phyloP scores from a whole-genome alignment of 257 asterid species.

The Petunia axillaris region DNA sequence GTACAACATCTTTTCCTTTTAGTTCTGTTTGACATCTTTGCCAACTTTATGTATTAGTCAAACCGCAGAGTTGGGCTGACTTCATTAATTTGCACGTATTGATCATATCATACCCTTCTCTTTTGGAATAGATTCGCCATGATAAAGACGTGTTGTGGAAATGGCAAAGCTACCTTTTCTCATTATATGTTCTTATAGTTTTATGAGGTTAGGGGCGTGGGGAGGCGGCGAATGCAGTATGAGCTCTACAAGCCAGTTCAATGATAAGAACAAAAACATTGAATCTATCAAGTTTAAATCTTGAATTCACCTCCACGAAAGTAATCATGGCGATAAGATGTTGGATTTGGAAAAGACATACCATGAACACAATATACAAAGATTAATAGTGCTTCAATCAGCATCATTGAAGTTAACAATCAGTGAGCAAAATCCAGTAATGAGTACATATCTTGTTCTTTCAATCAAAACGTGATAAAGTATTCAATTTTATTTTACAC shows the following conservation, averaged over 20 bases:
- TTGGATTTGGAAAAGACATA: neutral
- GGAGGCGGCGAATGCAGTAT: neutral
- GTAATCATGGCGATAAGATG: neutral
- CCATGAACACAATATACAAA: conserved; percentile 15
- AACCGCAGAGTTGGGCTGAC: no score
- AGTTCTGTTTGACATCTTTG: neutral
- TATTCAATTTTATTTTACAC: neutral
- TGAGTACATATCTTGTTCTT: neutral
- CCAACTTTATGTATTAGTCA: no score
- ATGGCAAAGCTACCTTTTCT: no score
- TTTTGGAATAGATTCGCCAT: no score
- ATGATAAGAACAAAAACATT: no score
- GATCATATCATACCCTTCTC: no score
- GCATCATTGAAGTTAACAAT: neutral
- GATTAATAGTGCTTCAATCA: neutral
- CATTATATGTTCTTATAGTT: no score
- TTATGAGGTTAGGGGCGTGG: neutral
- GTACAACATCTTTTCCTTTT: neutral
- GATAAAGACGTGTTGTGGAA: no score
- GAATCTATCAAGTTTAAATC: no score
- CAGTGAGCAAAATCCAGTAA: neutral
- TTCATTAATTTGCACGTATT: no score
- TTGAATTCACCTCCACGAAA: no score
- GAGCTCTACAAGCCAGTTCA: no score
- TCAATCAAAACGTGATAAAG: neutral